Evolutionary conservation across 768 basidiomycete genomes (phyloP).

Genomic region (Leccinum broughii): DNA sequence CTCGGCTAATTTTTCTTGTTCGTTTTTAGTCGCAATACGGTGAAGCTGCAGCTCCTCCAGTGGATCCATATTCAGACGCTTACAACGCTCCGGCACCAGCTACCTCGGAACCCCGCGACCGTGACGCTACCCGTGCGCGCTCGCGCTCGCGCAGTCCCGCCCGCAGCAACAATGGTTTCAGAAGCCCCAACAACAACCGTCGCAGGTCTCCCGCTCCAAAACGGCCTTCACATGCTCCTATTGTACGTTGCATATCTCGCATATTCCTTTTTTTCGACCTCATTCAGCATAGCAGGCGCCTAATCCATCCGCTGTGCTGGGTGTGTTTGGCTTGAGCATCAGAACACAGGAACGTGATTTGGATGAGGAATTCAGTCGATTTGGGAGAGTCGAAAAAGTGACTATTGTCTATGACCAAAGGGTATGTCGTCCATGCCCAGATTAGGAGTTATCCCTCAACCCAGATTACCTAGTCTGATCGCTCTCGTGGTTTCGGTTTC

Average conservation of each 20-base stretch:
- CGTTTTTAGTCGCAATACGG: conserved; percentile 54
- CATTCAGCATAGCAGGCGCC: conserved; percentile 67
- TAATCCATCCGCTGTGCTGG: conserved; percentile 84
- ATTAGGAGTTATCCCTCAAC: conserved; percentile 20
- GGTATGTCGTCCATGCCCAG: conserved; percentile 46
- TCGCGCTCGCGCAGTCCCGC: conserved; percentile 74
- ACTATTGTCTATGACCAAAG: conserved; percentile 96
- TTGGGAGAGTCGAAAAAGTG: conserved; percentile 91
- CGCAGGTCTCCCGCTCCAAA: conserved; percentile 62
- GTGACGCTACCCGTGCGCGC: conserved; percentile 62
- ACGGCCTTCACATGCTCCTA: conserved; percentile 69
- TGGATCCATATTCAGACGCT: conserved; percentile 82
- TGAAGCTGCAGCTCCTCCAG: conserved; percentile 55
- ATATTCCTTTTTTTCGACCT: conserved; percentile 23
- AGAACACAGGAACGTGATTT: conserved; percentile 92
- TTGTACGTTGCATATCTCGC: conserved; percentile 47
- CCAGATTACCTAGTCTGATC: conserved; percentile 64
- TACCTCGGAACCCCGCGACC: conserved; percentile 47
- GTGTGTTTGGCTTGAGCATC: conserved; percentile 98
- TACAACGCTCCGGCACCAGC: conserved; percentile 66
- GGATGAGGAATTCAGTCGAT: conserved; percentile 89
- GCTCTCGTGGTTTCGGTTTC: conserved; percentile 97
- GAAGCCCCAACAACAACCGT: conserved; percentile 55
- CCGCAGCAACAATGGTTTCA: conserved; percentile 52
- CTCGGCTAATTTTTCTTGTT: conserved; percentile 5